A percentile compares a stretch with the other conserved stretches of the same genome.
These are phyloP conservation scores for Aspergillus neoniger DNA, from an alignment of 2,329 filamentous ascomycete genomes.

Conservation along the genomic window DNA sequence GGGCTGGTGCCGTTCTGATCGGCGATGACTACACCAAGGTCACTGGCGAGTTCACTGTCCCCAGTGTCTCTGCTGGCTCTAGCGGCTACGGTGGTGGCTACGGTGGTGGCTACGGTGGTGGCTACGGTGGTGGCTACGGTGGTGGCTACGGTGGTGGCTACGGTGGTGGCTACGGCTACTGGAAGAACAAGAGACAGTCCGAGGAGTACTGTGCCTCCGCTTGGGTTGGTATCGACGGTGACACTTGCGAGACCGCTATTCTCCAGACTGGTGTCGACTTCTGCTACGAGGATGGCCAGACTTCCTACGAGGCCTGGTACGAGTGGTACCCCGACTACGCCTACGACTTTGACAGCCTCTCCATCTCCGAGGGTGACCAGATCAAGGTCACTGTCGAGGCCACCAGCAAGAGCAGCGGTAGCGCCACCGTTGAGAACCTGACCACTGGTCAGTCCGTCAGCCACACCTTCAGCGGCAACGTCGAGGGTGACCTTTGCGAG, in stretches of 20 bases:
- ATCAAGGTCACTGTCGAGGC: slow-evolving; percentile 48
- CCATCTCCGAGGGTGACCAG: slow-evolving; percentile 46
- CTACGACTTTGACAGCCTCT: slow-evolving; percentile 53
- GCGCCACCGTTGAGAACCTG: slow-evolving; percentile 52
- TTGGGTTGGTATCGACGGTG: slow-evolving; percentile 64
- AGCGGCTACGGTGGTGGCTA: neutral
- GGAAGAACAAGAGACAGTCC: neutral
- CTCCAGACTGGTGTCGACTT: slow-evolving; percentile 61
- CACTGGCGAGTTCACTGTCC: slow-evolving; percentile 55
- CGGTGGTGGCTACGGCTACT: neutral
- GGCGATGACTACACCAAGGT: slow-evolving; percentile 55
- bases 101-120: slow-evolving; percentile 10
- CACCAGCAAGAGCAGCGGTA: slow-evolving; percentile 45
- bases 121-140: neutral
- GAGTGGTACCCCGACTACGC: slow-evolving; percentile 62
- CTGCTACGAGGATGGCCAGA: slow-evolving; percentile 43
- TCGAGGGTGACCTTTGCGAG: slow-evolving; percentile 49
- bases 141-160: slow-evolving; percentile 16
- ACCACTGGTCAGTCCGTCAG: slow-evolving; percentile 53
- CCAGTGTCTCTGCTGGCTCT: slow-evolving; percentile 41
- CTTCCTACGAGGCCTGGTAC: slow-evolving; percentile 59
- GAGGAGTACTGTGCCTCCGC: slow-evolving; percentile 51
- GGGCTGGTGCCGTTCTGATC: slow-evolving; percentile 60
- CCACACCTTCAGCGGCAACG: slow-evolving; percentile 52
- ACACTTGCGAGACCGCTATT: slow-evolving; percentile 55